A percentile compares a stretch with the other conserved stretches of the same genome.
phyloP scores from a whole-genome alignment of 176 grass and related monocot genomes.

The Urochloa ruziziensis region DNA sequence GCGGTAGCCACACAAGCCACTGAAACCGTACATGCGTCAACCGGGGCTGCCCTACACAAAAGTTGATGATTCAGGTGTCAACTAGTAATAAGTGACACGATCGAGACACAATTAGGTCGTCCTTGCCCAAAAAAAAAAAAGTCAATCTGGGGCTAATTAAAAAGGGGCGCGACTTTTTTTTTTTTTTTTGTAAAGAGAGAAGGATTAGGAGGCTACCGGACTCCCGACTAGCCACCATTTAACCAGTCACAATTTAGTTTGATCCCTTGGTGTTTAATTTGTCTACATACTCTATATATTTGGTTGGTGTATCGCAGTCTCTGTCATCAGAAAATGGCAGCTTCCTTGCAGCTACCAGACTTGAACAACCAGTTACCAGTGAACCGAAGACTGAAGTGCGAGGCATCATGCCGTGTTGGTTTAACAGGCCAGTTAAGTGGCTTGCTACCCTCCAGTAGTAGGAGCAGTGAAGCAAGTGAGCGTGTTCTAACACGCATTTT shows the following conservation, averaged over 20 bases:
- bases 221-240: background rate
- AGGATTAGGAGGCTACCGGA: background rate
- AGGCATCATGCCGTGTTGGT: too few relatives aligned
- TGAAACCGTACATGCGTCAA: background rate
- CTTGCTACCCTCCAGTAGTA: background rate
- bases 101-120: background rate
- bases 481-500: background rate
- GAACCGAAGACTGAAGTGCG: background rate
- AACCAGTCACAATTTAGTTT: background rate
- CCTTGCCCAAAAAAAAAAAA: background rate
- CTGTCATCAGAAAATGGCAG: background rate
- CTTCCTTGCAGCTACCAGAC: background rate
- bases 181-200: background rate
- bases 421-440: too few relatives aligned
- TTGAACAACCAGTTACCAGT: background rate
- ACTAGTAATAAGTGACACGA: conserved; percentile 5
- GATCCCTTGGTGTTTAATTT: background rate
- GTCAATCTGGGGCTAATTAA: background rate
- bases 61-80: conserved; percentile 12
- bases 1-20: background rate
- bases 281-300: background rate
- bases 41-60: background rate
- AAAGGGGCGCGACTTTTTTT: background rate
- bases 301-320: background rate
- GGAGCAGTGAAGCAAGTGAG: background rate